These are phyloP conservation scores for Eremothecium sinecaudum DNA, from an alignment of 1,139 yeast genomes.

Conservation along the genomic window DNA sequence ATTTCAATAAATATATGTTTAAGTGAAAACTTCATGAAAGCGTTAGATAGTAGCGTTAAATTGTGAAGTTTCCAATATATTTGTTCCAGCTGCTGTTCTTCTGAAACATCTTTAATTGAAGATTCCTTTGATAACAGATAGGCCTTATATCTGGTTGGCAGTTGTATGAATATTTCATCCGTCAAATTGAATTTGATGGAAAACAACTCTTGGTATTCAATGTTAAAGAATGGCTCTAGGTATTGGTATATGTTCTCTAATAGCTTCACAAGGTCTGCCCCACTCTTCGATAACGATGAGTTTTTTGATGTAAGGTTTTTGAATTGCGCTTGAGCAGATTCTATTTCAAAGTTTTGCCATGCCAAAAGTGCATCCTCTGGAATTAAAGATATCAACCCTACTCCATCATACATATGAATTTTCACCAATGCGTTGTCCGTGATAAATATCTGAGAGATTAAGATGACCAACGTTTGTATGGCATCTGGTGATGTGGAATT, in stretches of 20 bases:
- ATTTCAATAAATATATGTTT: slow-evolving; percentile 10
- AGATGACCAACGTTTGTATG: slow-evolving; percentile 17
- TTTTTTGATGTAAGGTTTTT: slow-evolving; percentile 44
- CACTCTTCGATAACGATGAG: slow-evolving; percentile 49
- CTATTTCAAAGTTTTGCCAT: slow-evolving; percentile 62
- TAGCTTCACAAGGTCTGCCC: slow-evolving; percentile 36
- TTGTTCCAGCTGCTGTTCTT: slow-evolving; percentile 19
- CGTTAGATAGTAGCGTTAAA: slow-evolving; percentile 5
- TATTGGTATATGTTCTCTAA: slow-evolving; percentile 60
- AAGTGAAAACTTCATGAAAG: slow-evolving; percentile 8
- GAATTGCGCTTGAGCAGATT: slow-evolving; percentile 48
- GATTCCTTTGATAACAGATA: slow-evolving; percentile 32
- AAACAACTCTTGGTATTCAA: slow-evolving; percentile 40
- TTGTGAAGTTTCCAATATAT: slow-evolving; percentile 20
- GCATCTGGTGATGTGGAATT: slow-evolving; percentile 13
- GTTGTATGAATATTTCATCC: slow-evolving; percentile 56
- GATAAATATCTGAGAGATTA: slow-evolving; percentile 28
- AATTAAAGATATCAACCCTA: slow-evolving; percentile 24
- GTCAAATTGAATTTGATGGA: slow-evolving; percentile 61
- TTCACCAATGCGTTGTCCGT: slow-evolving; percentile 26
- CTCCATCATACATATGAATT: slow-evolving; percentile 24
- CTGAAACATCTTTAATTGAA: slow-evolving; percentile 15
- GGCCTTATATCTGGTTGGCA: slow-evolving; percentile 52
- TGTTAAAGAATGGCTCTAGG: slow-evolving; percentile 33
- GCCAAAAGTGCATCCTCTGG: slow-evolving; percentile 34